Evolutionary conservation across 2,329 filamentous ascomycete genomes (phyloP).

Genomic region (Aspergillus felis): DNA sequence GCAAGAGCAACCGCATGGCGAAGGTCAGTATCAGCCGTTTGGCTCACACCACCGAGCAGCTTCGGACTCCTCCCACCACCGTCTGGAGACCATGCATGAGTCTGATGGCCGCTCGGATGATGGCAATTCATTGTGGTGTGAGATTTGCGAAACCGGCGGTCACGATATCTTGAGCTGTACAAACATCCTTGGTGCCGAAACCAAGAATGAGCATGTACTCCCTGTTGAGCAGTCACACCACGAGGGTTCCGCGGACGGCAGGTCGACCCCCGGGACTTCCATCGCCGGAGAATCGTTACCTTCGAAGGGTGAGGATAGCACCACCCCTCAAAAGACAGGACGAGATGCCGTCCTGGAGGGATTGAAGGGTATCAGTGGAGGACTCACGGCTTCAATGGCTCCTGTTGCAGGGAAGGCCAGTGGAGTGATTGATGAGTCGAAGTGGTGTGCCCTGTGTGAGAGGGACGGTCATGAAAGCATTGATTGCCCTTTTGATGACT

Average conservation of each 20-base stretch:
- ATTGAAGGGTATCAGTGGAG: constrained; percentile 36
- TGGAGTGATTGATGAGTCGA: constrained; percentile 72
- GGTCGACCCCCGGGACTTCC: constrained; percentile 14
- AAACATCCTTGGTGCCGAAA: constrained; percentile 67
- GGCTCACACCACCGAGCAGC: constrained; percentile 23
- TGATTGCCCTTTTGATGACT: constrained; percentile 86
- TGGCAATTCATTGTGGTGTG: constrained; percentile 77
- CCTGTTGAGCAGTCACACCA: constrained; percentile 11
- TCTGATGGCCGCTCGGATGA: constrained; percentile 61
- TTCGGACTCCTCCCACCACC: constrained; percentile 26
- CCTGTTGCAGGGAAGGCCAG: constrained; percentile 75
- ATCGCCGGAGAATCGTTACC: constrained; percentile 10
- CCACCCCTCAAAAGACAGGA: constrained; percentile 35
- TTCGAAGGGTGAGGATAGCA: constrained; percentile 11
- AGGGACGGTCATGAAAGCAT: constrained; percentile 95
- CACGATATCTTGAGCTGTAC: constrained; percentile 94
- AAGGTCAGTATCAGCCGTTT: constrained; percentile 21
- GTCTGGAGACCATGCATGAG: constrained; percentile 40
- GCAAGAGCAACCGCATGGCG: constrained; percentile 30
- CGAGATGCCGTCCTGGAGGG: constrained; percentile 41
- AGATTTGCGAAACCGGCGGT: constrained; percentile 87
- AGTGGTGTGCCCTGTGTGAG: constrained; percentile 97
- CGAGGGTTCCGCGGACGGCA: constrained; percentile 11
- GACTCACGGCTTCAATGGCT: constrained; percentile 45
- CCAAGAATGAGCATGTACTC: constrained; percentile 14